phyloP scores from a whole-genome alignment of 1,284 basidiomycete genomes.

The Trichosporon ovoides region DNA sequence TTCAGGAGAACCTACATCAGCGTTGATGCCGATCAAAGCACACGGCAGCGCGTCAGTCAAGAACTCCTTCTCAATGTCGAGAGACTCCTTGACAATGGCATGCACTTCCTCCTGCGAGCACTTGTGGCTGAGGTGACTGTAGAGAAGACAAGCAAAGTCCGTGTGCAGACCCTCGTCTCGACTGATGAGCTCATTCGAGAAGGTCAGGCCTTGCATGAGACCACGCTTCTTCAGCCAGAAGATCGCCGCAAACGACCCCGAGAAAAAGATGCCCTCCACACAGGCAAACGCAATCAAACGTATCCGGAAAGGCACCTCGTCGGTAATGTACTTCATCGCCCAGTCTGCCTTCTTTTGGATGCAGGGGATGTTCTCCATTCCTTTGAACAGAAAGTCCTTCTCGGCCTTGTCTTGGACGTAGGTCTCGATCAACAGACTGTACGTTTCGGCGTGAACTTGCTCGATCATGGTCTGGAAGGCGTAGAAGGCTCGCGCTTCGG shows the following conservation, averaged over 20 bases:
- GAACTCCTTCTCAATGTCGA: conserved; percentile 75
- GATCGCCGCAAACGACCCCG: conserved; percentile 87
- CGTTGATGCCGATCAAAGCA: conserved; percentile 54
- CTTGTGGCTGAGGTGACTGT: conserved; percentile 65
- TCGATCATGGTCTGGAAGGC: conserved; percentile 98
- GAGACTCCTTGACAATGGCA: conserved; percentile 71
- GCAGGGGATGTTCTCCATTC: conserved; percentile 57
- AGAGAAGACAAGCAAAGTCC: conserved; percentile 63
- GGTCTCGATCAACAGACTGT: conserved; percentile 57
- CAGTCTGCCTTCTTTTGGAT: conserved; percentile 85
- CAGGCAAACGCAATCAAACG: conserved; percentile 90
- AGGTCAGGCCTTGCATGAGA: conserved; percentile 94
- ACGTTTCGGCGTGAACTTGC: conserved; percentile 58
- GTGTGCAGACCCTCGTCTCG: conserved; percentile 97
- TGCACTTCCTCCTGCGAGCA: conserved; percentile 71
- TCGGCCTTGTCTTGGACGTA: conserved; percentile 55
- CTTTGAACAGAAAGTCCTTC: conserved; percentile 54
- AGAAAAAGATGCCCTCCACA: conserved; percentile 97
- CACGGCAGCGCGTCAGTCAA: conserved; percentile 57
- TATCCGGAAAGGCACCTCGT: conserved; percentile 68
- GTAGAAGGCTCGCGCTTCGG: conserved; percentile 94
- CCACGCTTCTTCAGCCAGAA: conserved; percentile 99
- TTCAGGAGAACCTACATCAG: conserved; percentile 43
- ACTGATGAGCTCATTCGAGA: conserved; percentile 92
- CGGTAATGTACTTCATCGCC: conserved; percentile 86